Evolutionary conservation across 371 early-diverging fungal species (phyloP).

Genomic region (Rhizopus arrhizus): DNA sequence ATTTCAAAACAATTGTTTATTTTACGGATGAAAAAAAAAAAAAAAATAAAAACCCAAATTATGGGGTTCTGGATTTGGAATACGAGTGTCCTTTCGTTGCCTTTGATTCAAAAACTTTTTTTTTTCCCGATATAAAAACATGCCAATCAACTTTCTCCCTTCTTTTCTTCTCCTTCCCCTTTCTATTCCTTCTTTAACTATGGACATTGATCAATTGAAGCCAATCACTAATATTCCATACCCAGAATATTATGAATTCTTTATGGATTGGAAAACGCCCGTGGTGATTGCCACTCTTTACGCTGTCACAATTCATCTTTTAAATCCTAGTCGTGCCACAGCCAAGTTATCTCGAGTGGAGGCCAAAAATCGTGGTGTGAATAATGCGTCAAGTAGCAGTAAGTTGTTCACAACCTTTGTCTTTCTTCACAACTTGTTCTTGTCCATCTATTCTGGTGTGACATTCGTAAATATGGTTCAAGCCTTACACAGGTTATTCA

Average conservation of each 20-base stretch:
- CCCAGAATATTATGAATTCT: slow-evolving; percentile 65
- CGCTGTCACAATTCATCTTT: slow-evolving; percentile 48
- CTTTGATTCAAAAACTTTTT: too few species aligned
- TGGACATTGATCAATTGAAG: slow-evolving; percentile 38
- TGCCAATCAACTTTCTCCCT: slow-evolving; percentile 3
- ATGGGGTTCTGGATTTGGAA: not conserved
- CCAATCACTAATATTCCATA: slow-evolving; percentile 59
- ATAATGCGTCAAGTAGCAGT: slow-evolving; percentile 39
- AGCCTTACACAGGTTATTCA: slow-evolving; percentile 56
- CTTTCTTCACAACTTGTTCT: slow-evolving; percentile 72
- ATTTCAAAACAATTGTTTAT: too few species aligned
- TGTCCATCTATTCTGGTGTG: slow-evolving; percentile 71
- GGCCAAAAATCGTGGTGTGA: slow-evolving; percentile 53
- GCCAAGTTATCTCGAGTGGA: slow-evolving; percentile 58
- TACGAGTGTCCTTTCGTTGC: not conserved
- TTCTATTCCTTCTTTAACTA: slow-evolving; percentile 1
- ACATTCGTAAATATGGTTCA: slow-evolving; percentile 69
- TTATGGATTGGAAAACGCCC: slow-evolving; percentile 80
- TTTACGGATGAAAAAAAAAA: too few species aligned
- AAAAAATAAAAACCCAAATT: not conserved
- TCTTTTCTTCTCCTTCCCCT: slow-evolving; percentile 1
- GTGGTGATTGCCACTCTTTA: slow-evolving; percentile 65
- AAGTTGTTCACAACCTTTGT: slow-evolving; percentile 72
- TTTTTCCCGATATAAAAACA: not conserved
- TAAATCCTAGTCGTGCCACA: slow-evolving; percentile 60